phyloP scores from a whole-genome alignment of 768 basidiomycete species.

The Cystobasidium onofrii region DNA sequence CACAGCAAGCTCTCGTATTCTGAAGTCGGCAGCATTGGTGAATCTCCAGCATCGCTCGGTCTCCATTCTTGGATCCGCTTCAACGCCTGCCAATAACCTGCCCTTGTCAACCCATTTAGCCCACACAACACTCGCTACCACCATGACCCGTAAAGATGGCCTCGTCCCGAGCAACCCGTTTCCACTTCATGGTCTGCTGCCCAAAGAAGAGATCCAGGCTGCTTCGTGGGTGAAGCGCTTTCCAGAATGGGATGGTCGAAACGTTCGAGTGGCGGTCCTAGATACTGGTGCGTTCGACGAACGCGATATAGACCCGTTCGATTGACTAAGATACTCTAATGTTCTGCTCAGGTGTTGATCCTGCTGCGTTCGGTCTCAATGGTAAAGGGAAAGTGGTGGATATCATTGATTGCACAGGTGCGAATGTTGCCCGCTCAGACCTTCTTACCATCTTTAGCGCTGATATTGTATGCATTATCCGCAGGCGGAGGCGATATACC shows the following conservation, averaged over 20 bases:
- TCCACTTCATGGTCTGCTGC: conserved; percentile 11
- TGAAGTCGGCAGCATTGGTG: neutral
- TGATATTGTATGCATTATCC: neutral
- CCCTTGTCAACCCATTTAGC: neutral
- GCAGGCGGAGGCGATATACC: conserved; percentile 21
- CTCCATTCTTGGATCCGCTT: neutral
- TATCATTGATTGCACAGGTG: conserved; percentile 30
- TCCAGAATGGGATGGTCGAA: conserved; percentile 1
- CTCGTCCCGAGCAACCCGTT: conserved; percentile 4
- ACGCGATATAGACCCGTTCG: neutral
- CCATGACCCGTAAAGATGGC: conserved; percentile 7
- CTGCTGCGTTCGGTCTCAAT: conserved; percentile 26
- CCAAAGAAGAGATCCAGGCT: conserved; percentile 31
- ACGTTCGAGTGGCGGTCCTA: conserved; percentile 23
- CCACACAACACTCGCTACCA: neutral
- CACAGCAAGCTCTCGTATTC: neutral
- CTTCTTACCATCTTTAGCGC: neutral
- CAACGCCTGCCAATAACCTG: neutral
- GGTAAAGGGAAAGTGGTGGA: conserved; percentile 18
- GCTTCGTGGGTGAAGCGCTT: conserved; percentile 13
- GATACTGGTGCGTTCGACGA: conserved; percentile 17
- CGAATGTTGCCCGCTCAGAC: neutral
- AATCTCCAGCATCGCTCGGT: neutral
- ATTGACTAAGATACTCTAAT: neutral
- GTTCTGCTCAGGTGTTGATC: conserved; percentile 18